These are phyloP conservation scores for Dentiscutata heterogama DNA, from an alignment of 371 early-diverging fungal species.

Conservation along the genomic window DNA sequence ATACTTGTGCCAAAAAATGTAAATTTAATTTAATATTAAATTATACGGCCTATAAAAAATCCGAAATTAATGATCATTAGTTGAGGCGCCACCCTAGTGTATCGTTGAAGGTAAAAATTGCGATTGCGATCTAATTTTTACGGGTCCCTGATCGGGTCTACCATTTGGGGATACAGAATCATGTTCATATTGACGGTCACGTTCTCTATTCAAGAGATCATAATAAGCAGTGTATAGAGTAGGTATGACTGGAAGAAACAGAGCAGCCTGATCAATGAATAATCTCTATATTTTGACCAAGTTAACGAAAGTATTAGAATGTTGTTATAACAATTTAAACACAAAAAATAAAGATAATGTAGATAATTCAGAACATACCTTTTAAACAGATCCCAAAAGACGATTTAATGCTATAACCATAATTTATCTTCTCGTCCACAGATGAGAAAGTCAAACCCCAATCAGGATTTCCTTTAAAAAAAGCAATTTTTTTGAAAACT, in stretches of 20 bases:
- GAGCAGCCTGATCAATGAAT: not conserved
- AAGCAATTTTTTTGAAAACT: not conserved
- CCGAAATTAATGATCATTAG: too few species aligned
- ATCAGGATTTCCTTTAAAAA: not conserved
- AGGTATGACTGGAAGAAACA: not conserved
- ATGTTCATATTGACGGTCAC: too few species aligned
- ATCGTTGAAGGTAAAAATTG: too few species aligned
- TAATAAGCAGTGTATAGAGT: not conserved
- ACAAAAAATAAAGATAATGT: not conserved
- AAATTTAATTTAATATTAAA: too few species aligned
- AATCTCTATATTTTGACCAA: conserved; percentile 9
- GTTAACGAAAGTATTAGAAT: not conserved
- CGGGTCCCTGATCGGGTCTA: too few species aligned
- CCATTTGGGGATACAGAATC: too few species aligned
- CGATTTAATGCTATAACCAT: not conserved
- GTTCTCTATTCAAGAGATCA: not conserved
- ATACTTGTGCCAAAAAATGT: too few species aligned
- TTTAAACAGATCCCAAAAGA: not conserved
- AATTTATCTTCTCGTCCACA: not conserved
- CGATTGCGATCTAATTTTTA: too few species aligned
- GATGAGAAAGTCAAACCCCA: not conserved
- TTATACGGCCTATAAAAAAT: too few species aligned
- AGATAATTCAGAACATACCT: not conserved
- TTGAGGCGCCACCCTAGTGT: too few species aligned
- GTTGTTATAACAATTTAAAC: too few species aligned